Evolutionary conservation across 306 rosid species (phyloP), one percentile per base, ranked within the genome.

Genomic region (Acacia crassicarpa): DNA sequence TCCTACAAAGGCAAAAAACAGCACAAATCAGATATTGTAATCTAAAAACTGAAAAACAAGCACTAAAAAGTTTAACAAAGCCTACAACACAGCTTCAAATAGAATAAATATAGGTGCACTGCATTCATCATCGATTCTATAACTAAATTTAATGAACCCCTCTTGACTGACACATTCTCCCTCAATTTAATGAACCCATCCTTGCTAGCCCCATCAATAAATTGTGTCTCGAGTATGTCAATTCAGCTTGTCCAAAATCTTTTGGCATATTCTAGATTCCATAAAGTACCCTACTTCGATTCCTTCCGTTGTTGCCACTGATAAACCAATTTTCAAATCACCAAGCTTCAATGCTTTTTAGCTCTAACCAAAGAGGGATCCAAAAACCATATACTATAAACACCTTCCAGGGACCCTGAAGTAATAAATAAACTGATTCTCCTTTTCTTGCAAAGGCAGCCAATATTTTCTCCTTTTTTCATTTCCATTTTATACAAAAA

Each of bases 1-100:
- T 93, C 99, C 99, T 95, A 78, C 65, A 83, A 53, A 71, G 81
- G 25, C 56, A 22, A 8, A 71, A 45, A 59, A 23, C n/a, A 41
- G 44, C n/a, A n/a, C 20, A 71, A 71, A 71, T 71, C 40, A 71
- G 67, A 80, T 38, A 63, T 32, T 56, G 54, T 70, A 49, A 86
- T 65, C 22, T 19, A n/a, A 53, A 80, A 67, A 67, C 45, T 8
- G 51, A 46, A 12, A 43, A 25, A 32, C 6, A 75, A 62, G 74
- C 69, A 75, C 79, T 62, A 70, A 30, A 38, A 43, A 77, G 33
- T 67, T 11, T 67, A 22, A 71, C 76, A 48, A 70, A 16, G 70
- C 75, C 43, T 30, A 43, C 65, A 63, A 45, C 66, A 69, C 23
- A 51, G 33, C 78, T 67, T 8, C 33, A 22, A 41, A 69, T 11